Conservation (phyloP, 768 basidiomycete genomes). For the Coprinopsis marcescibilis region DNA sequence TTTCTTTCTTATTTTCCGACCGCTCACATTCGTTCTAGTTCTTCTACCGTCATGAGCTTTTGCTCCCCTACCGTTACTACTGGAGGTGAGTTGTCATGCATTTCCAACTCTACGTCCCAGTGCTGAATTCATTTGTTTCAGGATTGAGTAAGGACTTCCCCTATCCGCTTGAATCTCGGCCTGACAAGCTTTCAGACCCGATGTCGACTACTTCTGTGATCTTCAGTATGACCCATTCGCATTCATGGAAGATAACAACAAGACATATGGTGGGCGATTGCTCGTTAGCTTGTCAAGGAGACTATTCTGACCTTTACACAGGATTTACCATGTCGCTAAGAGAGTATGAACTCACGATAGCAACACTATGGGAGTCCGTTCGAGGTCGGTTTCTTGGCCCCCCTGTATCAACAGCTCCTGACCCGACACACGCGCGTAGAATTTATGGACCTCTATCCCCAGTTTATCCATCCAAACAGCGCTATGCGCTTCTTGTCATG, state of each 20-base stretch:
- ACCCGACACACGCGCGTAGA: slow-evolving; percentile 29
- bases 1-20: too few species aligned
- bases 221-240: slow-evolving; percentile 61
- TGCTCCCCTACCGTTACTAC: too few species aligned
- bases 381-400: slow-evolving; percentile 46
- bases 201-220: slow-evolving; percentile 73
- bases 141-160: too few species aligned
- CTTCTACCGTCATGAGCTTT: slow-evolving; percentile 68
- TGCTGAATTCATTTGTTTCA: too few species aligned
- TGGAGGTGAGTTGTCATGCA: too few species aligned
- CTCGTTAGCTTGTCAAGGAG: too few species aligned
- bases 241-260: slow-evolving; percentile 63
- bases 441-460: slow-evolving; percentile 47
- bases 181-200: slow-evolving; percentile 45
- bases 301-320: too few species aligned
- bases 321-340: slow-evolving; percentile 74
- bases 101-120: too few species aligned
- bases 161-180: too few species aligned
- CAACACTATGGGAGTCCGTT: slow-evolving; percentile 64
- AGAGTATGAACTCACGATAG: slow-evolving; percentile 71
- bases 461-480: slow-evolving; percentile 54
- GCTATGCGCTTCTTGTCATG: slow-evolving; percentile 48
- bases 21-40: too few species aligned
- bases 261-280: slow-evolving; percentile 64
- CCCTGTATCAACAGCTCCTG: slow-evolving; percentile 7